Percentiles rank a stretch among this genome's conserved stretches.
Conservation (phyloP, 257 asterid species). For the Euphrasia confusa region DNA sequence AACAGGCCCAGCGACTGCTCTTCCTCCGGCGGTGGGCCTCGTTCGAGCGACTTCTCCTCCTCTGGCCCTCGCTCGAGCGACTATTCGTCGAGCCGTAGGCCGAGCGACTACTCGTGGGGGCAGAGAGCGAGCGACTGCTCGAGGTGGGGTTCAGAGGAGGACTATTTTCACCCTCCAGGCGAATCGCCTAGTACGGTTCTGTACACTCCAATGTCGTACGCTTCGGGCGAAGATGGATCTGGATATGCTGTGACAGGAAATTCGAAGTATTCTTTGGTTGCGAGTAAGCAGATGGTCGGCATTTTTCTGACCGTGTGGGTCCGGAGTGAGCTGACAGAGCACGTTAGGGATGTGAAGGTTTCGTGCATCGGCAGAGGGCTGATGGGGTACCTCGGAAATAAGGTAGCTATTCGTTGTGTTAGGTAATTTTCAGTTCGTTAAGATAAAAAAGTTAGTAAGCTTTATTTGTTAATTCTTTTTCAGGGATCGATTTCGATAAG, state of each 20-base stretch:
- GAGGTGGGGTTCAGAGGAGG: conserved; percentile 89
- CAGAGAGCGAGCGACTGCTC: conserved; percentile 94
- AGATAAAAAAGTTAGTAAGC: conserved; percentile 9
- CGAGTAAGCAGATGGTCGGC: conserved; percentile 99
- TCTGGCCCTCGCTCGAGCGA: conserved; percentile 67
- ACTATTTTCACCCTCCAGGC: conserved; percentile 44
- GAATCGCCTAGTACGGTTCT: conserved; percentile 91
- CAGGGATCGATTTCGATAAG: conserved; percentile 98
- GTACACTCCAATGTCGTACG: conserved; percentile 60
- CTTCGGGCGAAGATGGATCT: conserved; percentile 44
- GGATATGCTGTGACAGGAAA: conserved; percentile 35
- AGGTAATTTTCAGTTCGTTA: not conserved
- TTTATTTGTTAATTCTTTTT: not conserved
- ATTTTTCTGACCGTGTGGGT: conserved; percentile 93
- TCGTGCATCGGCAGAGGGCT: conserved; percentile 95
- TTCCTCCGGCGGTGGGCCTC: conserved; percentile 1
- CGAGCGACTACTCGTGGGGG: conserved; percentile 73
- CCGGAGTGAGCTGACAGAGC: conserved; percentile 81
- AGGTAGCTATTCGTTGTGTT: conserved; percentile 43
- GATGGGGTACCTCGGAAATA: conserved; percentile 98
- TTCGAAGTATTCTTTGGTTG: conserved; percentile 69
- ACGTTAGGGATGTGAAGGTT: conserved; percentile 75
- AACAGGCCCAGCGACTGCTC: conserved; percentile 49
- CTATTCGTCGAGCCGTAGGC: conserved; percentile 50
- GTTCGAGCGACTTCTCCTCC: conserved; percentile 69